Conservation (phyloP, 2,329 filamentous ascomycete species). For the Emmonsia crescens region DNA sequence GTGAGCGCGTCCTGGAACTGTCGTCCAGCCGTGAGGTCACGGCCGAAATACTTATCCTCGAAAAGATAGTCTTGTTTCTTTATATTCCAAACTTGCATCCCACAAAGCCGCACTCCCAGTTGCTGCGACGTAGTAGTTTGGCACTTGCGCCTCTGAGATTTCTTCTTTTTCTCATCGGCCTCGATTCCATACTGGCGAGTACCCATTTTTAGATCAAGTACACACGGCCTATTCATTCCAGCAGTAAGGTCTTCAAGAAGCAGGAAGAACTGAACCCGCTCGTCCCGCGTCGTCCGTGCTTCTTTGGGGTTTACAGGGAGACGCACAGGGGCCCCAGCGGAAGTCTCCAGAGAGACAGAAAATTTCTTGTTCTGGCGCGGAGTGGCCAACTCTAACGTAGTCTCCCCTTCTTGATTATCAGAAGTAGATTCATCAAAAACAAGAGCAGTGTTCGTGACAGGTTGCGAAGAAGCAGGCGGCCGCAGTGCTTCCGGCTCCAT, state of each 20-base stretch:
- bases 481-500: conserved; percentile 49
- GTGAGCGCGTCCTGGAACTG: conserved; percentile 85
- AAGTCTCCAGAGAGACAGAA: conserved; percentile 12
- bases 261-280: conserved; percentile 81
- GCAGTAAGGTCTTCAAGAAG: conserved; percentile 89
- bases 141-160: conserved; percentile 87
- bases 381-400: conserved; percentile 4
- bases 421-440: neutral
- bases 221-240: conserved; percentile 92
- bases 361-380: conserved; percentile 5
- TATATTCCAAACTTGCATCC: conserved; percentile 91
- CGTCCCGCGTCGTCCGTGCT: conserved; percentile 44
- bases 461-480: neutral
- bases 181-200: conserved; percentile 94
- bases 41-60: conserved; percentile 95
- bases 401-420: neutral
- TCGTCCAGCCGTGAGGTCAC: conserved; percentile 70
- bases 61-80: conserved; percentile 79
- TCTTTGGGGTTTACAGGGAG: conserved; percentile 65
- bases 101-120: conserved; percentile 86
- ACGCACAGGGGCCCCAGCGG: conserved; percentile 20
- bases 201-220: conserved; percentile 97
- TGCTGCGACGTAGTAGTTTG: conserved; percentile 82
- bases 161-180: conserved; percentile 80
- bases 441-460: neutral